Evolutionary conservation across 257 asterid genomes (phyloP), one percentile per base, ranked within the genome.

Genomic region (Rehmannia glutinosa): DNA sequence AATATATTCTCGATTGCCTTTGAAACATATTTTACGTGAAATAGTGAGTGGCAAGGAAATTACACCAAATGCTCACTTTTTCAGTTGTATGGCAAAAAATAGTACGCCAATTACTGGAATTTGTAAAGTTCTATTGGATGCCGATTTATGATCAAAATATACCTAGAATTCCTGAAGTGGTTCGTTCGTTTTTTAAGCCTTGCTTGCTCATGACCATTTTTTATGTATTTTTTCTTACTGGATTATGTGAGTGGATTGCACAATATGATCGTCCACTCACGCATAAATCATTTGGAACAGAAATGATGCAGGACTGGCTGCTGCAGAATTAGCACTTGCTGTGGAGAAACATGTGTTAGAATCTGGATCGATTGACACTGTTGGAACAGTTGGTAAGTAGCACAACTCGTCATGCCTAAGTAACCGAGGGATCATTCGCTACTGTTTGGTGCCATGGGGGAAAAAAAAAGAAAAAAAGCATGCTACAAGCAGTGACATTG

Each of bases 221-320:
- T 45, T 5, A 12, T 20, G 24, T 3, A 8, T 33, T 38, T 35
- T 65, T 43, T 57, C 45, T 66, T 10, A 41, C 38, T 52, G 23
- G 45, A 33, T n/a, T 21, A 41, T 36, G 45, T 13, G 36, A 66
- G 32, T 66, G 4, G 24, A 47, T 66, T 17, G 21, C 2, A 58
- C 35, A 4, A 56, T 47, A 16, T 38, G 46, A 33, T 68, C 51
- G 10, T 23, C 66, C 25, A 13, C 32, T 67, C 62, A 23, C 35
- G 16, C 35, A 36, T 38, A 33, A 64, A 73, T 60, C 35, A 35
- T 73, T 75, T 78, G 81, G 71, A 35, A 61, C 87, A 93, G 99
- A 77, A 88, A 90, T 36, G 97, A 93, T 54, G 97, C 97, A 3
- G 99, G 99, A 51, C 78, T 93, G 58, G 97, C 99, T 60, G 99